A percentile compares a stretch with the other conserved stretches of the same genome.
phyloP scores from a whole-genome alignment of 495 filamentous ascomycete species.

The Penicillium coffeae region DNA sequence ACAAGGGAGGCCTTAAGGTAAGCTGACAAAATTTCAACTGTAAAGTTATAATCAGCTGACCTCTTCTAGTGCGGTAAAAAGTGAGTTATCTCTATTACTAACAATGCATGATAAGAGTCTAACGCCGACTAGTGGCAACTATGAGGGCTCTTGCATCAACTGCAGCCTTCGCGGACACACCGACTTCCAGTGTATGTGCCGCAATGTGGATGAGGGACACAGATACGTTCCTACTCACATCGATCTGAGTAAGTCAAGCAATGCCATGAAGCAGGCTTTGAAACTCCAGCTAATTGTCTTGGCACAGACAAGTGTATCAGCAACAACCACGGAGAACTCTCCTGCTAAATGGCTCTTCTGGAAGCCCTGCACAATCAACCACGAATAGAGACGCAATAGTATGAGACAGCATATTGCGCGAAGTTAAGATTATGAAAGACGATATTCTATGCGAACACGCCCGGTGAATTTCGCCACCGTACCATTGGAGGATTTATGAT shows the following conservation, averaged over 20 bases:
- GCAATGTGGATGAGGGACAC: slow-evolving; percentile 12
- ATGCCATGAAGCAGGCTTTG: background rate
- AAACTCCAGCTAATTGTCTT: background rate
- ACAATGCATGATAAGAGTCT: background rate
- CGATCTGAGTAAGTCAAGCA: slow-evolving; percentile 15
- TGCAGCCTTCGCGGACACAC: slow-evolving; percentile 15
- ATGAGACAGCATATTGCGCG: background rate
- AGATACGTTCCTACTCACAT: slow-evolving; percentile 12
- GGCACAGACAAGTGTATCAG: slow-evolving; percentile 19
- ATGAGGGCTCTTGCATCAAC: slow-evolving; percentile 18
- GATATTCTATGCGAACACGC: slow-evolving; percentile 8
- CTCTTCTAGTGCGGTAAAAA: slow-evolving; percentile 22
- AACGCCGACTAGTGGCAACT: slow-evolving; percentile 10
- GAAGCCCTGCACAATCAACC: no score
- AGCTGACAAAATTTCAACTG: no score
- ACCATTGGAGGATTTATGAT: background rate
- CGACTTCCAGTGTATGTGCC: slow-evolving; percentile 18
- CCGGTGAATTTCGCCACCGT: slow-evolving; percentile 1
- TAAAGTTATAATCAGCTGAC: no score
- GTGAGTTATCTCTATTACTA: slow-evolving; percentile 9
- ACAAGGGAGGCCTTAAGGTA: slow-evolving; percentile 14
- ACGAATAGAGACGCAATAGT: background rate
- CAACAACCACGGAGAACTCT: slow-evolving; percentile 19
- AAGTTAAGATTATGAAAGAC: background rate
- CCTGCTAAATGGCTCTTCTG: slow-evolving; percentile 16